Conservation (phyloP, 179 eudicot genomes). For the Heliamphora pulchella region DNA sequence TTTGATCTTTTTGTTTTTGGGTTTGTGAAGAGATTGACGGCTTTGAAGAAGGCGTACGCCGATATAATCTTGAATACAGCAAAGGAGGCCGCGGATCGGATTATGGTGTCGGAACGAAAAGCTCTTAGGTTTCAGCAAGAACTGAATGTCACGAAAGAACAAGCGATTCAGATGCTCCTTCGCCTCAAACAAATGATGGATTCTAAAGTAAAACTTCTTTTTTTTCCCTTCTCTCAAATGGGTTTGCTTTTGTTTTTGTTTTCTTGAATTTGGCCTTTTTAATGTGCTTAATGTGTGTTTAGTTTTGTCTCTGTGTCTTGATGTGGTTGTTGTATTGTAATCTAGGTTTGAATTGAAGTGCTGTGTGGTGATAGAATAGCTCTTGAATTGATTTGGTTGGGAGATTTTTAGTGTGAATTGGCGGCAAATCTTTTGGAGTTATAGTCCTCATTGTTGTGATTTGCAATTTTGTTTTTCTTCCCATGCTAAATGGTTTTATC, state of each 20-base stretch:
- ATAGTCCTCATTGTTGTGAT: background rate
- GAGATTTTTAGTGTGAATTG: background rate
- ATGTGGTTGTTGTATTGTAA: background rate
- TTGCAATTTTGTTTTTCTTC: background rate
- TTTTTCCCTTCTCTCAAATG: background rate
- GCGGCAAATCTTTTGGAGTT: background rate
- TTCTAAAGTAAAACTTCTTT: slow-evolving; percentile 45
- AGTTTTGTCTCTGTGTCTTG: background rate
- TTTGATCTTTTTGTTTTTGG: background rate
- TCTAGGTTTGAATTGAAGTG: slow-evolving; percentile 9
- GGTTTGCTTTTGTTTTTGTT: background rate
- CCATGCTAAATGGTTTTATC: background rate
- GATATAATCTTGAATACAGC: slow-evolving; percentile 68
- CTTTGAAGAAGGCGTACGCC: slow-evolving; percentile 70
- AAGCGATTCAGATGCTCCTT: slow-evolving; percentile 51
- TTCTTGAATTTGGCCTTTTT: background rate
- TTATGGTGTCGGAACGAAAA: slow-evolving; percentile 57
- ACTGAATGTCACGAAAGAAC: slow-evolving; percentile 43
- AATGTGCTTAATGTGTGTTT: background rate
- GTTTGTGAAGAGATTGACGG: slow-evolving; percentile 45
- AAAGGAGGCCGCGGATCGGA: slow-evolving; percentile 68
- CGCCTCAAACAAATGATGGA: slow-evolving; percentile 54
- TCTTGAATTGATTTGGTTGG: background rate
- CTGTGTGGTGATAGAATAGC: background rate
- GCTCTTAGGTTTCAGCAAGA: slow-evolving; percentile 48